Evolutionary conservation across 2,329 filamentous ascomycete genomes (phyloP).

Genomic region (Aspergillus costaricaensis): DNA sequence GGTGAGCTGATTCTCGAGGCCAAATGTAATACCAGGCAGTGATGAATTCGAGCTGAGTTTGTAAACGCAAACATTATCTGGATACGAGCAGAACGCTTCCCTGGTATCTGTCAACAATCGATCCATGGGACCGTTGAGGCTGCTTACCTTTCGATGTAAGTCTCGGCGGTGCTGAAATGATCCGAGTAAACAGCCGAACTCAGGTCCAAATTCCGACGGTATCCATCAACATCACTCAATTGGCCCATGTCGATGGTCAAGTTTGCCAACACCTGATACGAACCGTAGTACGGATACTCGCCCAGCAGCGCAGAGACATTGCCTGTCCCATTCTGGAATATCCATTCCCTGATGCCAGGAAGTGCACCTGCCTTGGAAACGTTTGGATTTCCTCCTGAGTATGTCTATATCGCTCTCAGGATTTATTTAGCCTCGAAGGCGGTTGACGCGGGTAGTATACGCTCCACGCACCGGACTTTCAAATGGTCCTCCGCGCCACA

Average conservation of each 20-base stretch:
- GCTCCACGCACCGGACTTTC: conserved; percentile 14
- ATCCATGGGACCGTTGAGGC: neutral
- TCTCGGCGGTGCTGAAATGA: conserved; percentile 1
- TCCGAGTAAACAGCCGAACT: conserved; percentile 9
- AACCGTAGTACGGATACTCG: conserved; percentile 21
- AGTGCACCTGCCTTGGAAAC: conserved; percentile 19
- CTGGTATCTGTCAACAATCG: neutral
- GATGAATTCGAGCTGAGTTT: conserved; percentile 28
- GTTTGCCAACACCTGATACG: conserved; percentile 26
- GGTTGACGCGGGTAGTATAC: neutral
- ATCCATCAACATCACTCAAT: conserved; percentile 11
- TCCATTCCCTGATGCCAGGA: conserved; percentile 20
- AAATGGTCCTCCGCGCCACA: conserved; percentile 32
- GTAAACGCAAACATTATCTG: conserved; percentile 47
- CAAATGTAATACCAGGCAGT: conserved; percentile 46
- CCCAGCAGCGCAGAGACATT: conserved; percentile 22
- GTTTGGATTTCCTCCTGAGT: conserved; percentile 24
- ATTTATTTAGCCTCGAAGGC: neutral
- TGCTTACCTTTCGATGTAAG: neutral
- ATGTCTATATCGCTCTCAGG: conserved; percentile 9
- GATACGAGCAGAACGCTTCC: conserved; percentile 31
- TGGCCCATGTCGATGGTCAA: conserved; percentile 22
- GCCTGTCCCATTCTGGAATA: conserved; percentile 26
- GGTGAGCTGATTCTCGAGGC: conserved; percentile 47
- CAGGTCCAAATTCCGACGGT: conserved; percentile 22